Conservation (phyloP, 1,284 basidiomycete genomes). For the Trichosporon inkin region DNA sequence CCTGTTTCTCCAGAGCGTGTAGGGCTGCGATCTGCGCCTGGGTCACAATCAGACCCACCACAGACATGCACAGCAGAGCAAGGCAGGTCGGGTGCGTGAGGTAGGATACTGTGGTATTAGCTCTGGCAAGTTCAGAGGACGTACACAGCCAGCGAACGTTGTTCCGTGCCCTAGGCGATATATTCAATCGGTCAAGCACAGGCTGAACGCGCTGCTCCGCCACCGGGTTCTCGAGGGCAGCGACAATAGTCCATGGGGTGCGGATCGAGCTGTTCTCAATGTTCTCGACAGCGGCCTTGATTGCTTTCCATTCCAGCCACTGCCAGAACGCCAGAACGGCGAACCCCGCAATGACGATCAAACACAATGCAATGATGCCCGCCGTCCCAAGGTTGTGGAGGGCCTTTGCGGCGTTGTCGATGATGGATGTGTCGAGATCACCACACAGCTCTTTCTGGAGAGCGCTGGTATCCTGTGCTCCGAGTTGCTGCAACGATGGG, state of each 20-base stretch:
- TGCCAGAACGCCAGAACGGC: constrained; percentile 44
- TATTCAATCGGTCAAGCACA: constrained; percentile 26
- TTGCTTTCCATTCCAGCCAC: constrained; percentile 44
- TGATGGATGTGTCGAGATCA: constrained; percentile 70
- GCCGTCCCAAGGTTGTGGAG: constrained; percentile 72
- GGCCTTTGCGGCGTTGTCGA: constrained; percentile 75
- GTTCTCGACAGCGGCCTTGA: constrained; percentile 37
- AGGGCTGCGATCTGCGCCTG: constrained; percentile 77
- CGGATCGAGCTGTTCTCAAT: constrained; percentile 29
- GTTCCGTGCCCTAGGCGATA: constrained; percentile 27
- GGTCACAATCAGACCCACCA: constrained; percentile 84
- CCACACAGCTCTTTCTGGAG: constrained; percentile 57
- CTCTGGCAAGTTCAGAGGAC: neutral
- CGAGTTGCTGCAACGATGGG: constrained; percentile 50
- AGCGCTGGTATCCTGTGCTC: constrained; percentile 23
- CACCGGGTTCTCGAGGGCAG: constrained; percentile 47
- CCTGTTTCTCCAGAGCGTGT: constrained; percentile 63
- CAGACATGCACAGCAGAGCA: constrained; percentile 80
- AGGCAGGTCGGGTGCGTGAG: constrained; percentile 84
- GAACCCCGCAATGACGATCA: constrained; percentile 45
- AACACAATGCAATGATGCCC: constrained; percentile 63
- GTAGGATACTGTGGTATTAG: constrained; percentile 59
- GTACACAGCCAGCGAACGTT: constrained; percentile 48
- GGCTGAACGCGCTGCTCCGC: constrained; percentile 38
- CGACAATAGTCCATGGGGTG: constrained; percentile 43